Evolutionary conservation across 352 stramenopile species (phyloP), one percentile per base, ranked within the genome.

Genomic region (Aphanomyces cochlioides): DNA sequence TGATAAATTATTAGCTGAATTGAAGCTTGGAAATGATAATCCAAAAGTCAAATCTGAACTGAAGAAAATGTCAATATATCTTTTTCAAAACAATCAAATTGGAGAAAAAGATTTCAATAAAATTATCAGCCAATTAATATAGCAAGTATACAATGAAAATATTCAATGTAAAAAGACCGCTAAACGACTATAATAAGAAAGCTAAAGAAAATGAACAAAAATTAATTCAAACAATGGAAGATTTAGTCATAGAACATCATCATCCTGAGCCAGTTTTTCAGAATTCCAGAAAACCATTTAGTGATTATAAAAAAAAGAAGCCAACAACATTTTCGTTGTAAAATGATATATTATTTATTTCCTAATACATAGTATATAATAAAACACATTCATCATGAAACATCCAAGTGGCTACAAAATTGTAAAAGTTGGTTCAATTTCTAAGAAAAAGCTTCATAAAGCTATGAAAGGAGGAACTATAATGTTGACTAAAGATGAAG

Each of bases 131-230:
- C 43, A n/a, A n/a, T 12, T 50, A n/a, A n/a, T 50, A 50, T 50
- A 50, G 43, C 17, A 50, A 50, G 10, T 12, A 50, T 50, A n/a
- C 43, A n/a, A 28, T 28, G 28, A 28, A 28, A 28, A 28, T 28
- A 28, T 28, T 28, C 28, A 28, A 28, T 28, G 28, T 28, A 28
- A 28, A 28, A 28, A 28, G 28, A 28, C 28, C 28, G 28, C 28
- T 28, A 28, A 28, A 28, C 28, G 28, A 50, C 17, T 50, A 50
- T n/a, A n/a, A 50, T n/a, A n/a, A 50, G 17, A 12, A n/a, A 12
- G 43, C 43, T n/a, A n/a, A 50, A n/a, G 43, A 50, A 50, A 50
- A 50, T 50, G 43, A 50, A 50, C 10, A 50, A n/a, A 50, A 50
- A 50, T n/a, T 50, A 50, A n/a, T 50, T n/a, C 10, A 50, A n/a